Conservation (phyloP, 1,139 yeast genomes). For the Lodderomyces theae region DNA sequence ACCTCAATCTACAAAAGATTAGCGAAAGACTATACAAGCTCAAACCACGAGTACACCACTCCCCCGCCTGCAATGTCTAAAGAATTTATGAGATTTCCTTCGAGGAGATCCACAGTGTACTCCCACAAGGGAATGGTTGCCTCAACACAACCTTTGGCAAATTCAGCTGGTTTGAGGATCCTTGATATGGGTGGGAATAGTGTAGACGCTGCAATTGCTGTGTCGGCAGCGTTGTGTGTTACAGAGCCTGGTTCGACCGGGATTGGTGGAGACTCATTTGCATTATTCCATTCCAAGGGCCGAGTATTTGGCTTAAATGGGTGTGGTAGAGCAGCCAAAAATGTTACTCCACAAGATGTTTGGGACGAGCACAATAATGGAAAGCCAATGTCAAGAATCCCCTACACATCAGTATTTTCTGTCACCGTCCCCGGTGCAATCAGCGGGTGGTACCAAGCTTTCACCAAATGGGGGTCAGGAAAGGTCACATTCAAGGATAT, state of each 20-base stretch:
- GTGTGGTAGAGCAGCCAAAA: slow-evolving; percentile 66
- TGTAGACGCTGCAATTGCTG: slow-evolving; percentile 78
- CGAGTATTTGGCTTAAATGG: slow-evolving; percentile 71
- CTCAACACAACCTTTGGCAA: slow-evolving; percentile 75
- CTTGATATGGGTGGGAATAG: slow-evolving; percentile 76
- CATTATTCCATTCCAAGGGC: slow-evolving; percentile 50
- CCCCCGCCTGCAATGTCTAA: slow-evolving; percentile 11
- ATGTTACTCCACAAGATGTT: slow-evolving; percentile 49
- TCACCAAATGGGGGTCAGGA: slow-evolving; percentile 71
- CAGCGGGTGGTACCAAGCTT: slow-evolving; percentile 74
- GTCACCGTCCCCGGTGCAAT: slow-evolving; percentile 78
- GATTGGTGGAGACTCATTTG: slow-evolving; percentile 81
- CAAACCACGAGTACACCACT: no score
- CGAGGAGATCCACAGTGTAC: slow-evolving; percentile 76
- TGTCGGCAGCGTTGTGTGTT: slow-evolving; percentile 70
- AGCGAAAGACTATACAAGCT: not conserved
- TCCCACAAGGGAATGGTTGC: slow-evolving; percentile 74
- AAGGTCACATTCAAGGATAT: slow-evolving; percentile 58
- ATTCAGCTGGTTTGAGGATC: slow-evolving; percentile 68
- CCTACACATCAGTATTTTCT: slow-evolving; percentile 51
- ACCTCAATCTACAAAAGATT: not conserved
- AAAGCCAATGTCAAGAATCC: slow-evolving; percentile 41
- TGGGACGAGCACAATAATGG: slow-evolving; percentile 40
- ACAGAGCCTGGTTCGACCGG: slow-evolving; percentile 80
- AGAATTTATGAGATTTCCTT: slow-evolving; percentile 35